These are phyloP conservation scores for Fusarium paranaense DNA, from an alignment of 2,329 filamentous ascomycete genomes.

Conservation along the genomic window DNA sequence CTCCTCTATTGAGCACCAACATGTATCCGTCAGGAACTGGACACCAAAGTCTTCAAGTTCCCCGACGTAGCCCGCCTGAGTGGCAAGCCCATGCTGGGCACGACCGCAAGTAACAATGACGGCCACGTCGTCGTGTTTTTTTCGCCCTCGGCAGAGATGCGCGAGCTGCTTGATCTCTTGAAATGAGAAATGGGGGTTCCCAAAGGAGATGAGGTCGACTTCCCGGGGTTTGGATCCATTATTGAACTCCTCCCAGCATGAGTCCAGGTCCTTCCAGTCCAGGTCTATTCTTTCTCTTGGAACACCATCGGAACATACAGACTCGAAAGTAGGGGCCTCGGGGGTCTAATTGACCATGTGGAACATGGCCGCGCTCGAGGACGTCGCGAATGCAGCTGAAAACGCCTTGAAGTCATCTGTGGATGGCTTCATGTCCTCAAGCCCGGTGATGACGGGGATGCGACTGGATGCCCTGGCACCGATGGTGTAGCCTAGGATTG, in stretches of 20 bases:
- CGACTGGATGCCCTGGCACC: conserved; percentile 21
- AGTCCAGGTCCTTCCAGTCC: not conserved
- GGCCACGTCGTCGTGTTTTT: not conserved
- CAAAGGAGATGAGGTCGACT: not conserved
- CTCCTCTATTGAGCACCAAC: not conserved
- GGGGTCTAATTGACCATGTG: not conserved
- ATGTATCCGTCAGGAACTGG: not conserved
- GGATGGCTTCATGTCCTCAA: conserved; percentile 11
- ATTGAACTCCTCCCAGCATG: not conserved
- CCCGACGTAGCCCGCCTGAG: not conserved
- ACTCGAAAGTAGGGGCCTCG: not conserved
- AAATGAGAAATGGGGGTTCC: not conserved
- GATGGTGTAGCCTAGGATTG: conserved; percentile 31
- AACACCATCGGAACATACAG: not conserved
- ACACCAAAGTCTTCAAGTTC: not conserved
- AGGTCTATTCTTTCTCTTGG: not conserved
- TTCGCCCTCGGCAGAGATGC: not conserved
- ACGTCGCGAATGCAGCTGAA: conserved; percentile 33
- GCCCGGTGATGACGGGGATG: conserved; percentile 29
- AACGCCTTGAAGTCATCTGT: conserved; percentile 38
- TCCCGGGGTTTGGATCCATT: not conserved
- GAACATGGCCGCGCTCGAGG: conserved; percentile 27
- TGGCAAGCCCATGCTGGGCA: not conserved
- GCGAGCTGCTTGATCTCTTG: not conserved
- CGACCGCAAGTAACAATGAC: not conserved